Base-by-base conservation (phyloP, 1,284 basidiomycete genomes). In the Malassezia brasiliensis region DNA sequence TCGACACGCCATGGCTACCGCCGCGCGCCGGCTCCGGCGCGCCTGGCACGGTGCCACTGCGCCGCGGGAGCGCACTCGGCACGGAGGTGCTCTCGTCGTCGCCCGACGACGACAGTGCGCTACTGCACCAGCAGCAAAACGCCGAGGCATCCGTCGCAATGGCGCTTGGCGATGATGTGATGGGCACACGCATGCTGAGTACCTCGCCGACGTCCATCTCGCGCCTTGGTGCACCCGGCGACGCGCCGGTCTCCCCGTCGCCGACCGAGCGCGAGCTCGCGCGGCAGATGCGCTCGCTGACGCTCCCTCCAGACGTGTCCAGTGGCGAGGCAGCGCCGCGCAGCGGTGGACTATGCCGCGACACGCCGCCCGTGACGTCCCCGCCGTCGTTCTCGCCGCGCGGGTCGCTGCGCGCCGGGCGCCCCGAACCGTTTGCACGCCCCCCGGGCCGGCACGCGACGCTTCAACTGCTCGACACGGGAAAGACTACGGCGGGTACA, bases 211-310 rank as follows among this genome's bases (percentile, higher is more conserved):
- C 11, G 22, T 53, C 19, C 45, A 37, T 32, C 25, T 20, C 28
- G 32, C 32, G 28, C 5, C 31, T 20, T 14, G 15, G 37, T n/a
- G 42, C 42, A 25, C 42, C 42, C 6, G 42, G 42, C 28, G 42
- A 45, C n/a, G 17, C 25, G 19, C 28, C 42, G 2, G 5, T 17
- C 7, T 41, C 52, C 10, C 38, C 52, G 19, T n/a, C 42, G 25
- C 28, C 32, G 1, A 35, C 40, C 10, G 49, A 56, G 17, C 49
- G 20, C 14, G 37, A 20, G 19, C 42, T 56, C 3, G 20, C 54
- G 15, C 25, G 45, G 5, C 42, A 39, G n/a, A 40, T 56, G 54
- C 54, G 54, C 7, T 31, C 54, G 17, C 47, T 56, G 49, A 56
- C 54, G 7, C 38, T 56, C 11, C 54, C 54, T 1, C 5, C 9